phyloP scores from a whole-genome alignment of 805 yeast genomes.

The Candida qinlingensis region DNA sequence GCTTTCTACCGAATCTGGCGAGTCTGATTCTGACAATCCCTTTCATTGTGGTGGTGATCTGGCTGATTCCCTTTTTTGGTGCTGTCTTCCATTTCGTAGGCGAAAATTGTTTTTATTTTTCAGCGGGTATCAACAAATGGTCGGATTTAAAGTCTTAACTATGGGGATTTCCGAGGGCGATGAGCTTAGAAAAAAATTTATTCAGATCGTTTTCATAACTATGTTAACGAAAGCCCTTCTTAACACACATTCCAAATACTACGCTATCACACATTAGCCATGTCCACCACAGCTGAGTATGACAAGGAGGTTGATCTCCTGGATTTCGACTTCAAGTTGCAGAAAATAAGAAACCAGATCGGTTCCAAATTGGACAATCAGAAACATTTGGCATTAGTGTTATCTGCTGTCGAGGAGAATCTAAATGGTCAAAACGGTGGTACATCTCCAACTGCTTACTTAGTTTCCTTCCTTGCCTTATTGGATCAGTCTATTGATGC shows the following conservation, averaged over 20 bases:
- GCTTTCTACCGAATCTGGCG: slow-evolving; percentile 88
- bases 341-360: slow-evolving; percentile 64
- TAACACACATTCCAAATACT: no score
- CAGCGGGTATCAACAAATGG: neutral
- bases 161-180: slow-evolving; percentile 4
- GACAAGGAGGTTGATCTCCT: slow-evolving; percentile 21
- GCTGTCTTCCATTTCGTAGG: neutral
- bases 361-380: slow-evolving; percentile 83
- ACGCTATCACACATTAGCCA: neutral
- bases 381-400: slow-evolving; percentile 74
- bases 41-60: slow-evolving; percentile 35
- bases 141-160: neutral
- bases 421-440: slow-evolving; percentile 38
- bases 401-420: slow-evolving; percentile 88
- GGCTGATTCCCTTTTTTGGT: neutral
- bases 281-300: slow-evolving; percentile 6
- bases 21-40: slow-evolving; percentile 83
- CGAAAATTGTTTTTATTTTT: neutral
- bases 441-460: slow-evolving; percentile 71
- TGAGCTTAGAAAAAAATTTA: slow-evolving; percentile 9
- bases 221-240: no score
- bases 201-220: neutral
- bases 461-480: slow-evolving; percentile 76
- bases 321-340: slow-evolving; percentile 51
- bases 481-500: slow-evolving; percentile 62